Evolutionary conservation across 805 yeast genomes (phyloP).

Genomic region (Kodamaea kakaduensis): DNA sequence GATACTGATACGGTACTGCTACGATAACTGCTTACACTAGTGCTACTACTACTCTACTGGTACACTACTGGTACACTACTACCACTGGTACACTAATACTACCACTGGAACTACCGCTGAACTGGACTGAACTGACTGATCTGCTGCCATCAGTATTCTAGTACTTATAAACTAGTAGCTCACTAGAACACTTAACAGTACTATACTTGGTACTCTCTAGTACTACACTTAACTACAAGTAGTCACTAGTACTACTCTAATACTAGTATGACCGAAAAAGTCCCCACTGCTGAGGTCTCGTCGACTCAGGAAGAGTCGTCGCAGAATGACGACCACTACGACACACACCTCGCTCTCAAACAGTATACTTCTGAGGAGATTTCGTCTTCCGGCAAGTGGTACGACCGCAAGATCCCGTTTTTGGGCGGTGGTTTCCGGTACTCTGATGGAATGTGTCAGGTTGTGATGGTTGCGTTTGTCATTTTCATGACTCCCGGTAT

Average conservation of each 20-base stretch:
- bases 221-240: neutral
- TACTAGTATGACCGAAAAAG: neutral
- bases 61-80: no score
- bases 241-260: neutral
- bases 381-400: constrained; percentile 38
- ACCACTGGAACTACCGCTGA: no score
- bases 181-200: no score
- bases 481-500: constrained; percentile 51
- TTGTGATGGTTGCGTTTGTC: constrained; percentile 44
- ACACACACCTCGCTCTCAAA: constrained; percentile 18
- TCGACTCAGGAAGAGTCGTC: constrained; percentile 3
- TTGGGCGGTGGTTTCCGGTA: constrained; percentile 20
- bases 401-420: constrained; percentile 21
- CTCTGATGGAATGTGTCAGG: constrained; percentile 38
- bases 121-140: no score
- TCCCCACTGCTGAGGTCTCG: neutral
- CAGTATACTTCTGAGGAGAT: constrained; percentile 27
- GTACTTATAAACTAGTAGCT: no score
- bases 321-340: constrained; percentile 1
- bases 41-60: no score
- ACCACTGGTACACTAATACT: no score
- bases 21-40: no score
- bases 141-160: no score
- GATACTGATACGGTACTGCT: no score
- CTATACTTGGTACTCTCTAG: neutral